phyloP scores from a whole-genome alignment of 2,329 filamentous ascomycete species.

The Ophiocordyceps camponoti-floridani region DNA sequence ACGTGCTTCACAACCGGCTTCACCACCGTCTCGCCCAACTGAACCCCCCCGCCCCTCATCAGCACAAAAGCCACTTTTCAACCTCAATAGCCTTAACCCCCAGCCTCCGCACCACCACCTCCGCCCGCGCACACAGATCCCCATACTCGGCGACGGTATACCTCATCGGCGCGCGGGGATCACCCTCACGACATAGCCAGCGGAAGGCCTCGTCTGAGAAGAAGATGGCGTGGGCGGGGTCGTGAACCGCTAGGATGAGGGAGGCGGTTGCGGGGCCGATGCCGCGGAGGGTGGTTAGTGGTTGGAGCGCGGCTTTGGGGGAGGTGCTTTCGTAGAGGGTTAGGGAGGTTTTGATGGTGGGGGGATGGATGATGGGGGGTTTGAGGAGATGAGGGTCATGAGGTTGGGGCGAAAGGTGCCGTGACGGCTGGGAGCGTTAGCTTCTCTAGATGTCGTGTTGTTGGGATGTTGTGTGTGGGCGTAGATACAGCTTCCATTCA shows the following conservation, averaged over 20 bases:
- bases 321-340: constrained; percentile 21
- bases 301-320: constrained; percentile 25
- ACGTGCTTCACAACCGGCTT: too few relatives aligned
- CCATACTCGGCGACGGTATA: constrained; percentile 47
- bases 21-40: too few relatives aligned
- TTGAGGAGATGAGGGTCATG: constrained; percentile 43
- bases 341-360: constrained; percentile 35
- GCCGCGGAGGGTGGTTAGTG: constrained; percentile 45
- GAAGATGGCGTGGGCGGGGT: constrained; percentile 44
- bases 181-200: constrained; percentile 44
- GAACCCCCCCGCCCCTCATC: constrained; percentile 22
- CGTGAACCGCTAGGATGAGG: constrained; percentile 48
- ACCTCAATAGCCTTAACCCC: too few relatives aligned
- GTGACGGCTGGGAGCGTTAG: too few relatives aligned
- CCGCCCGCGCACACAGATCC: constrained; percentile 27
- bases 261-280: constrained; percentile 69
- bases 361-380: constrained; percentile 28
- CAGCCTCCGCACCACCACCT: constrained; percentile 31
- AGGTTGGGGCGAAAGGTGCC: constrained; percentile 44
- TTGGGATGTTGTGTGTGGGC: neutral
- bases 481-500: constrained; percentile 48
- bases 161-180: constrained; percentile 10
- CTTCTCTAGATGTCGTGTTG: neutral
- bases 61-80: constrained; percentile 58
- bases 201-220: constrained; percentile 67